A percentile compares a stretch with the other conserved stretches of the same genome.
Conservation (phyloP, 768 basidiomycete species). For the Leccinum truebloodii region DNA sequence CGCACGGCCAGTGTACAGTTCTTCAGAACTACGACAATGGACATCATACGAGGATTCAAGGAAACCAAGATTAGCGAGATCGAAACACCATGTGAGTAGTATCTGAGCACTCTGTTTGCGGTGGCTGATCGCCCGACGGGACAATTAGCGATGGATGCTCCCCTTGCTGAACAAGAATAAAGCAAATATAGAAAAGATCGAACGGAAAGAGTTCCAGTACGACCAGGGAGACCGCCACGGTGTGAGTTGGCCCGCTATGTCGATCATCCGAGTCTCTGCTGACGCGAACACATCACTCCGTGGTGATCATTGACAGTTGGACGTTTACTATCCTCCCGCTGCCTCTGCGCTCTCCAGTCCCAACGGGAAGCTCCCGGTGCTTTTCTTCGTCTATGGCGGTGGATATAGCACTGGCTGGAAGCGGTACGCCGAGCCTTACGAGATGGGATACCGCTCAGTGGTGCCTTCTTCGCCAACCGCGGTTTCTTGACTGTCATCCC, state of each 20-base stretch:
- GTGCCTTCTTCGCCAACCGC: slow-evolving; percentile 57
- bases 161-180: slow-evolving; percentile 52
- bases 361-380: slow-evolving; percentile 42
- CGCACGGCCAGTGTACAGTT: background rate
- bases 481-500: slow-evolving; percentile 67
- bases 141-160: slow-evolving; percentile 44
- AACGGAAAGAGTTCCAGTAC: slow-evolving; percentile 57
- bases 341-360: slow-evolving; percentile 23
- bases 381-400: slow-evolving; percentile 70
- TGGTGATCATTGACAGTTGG: slow-evolving; percentile 44
- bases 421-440: slow-evolving; percentile 45
- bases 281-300: background rate
- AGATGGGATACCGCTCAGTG: slow-evolving; percentile 55
- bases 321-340: slow-evolving; percentile 60
- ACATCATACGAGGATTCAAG: slow-evolving; percentile 34
- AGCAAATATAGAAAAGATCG: slow-evolving; percentile 46
- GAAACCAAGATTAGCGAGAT: slow-evolving; percentile 34
- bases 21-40: slow-evolving; percentile 29
- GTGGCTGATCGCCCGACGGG: slow-evolving; percentile 9
- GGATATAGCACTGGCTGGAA: slow-evolving; percentile 56
- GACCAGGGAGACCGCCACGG: slow-evolving; percentile 47
- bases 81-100: slow-evolving; percentile 35
- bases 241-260: slow-evolving; percentile 12
- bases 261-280: background rate
- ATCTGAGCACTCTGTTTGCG: background rate